Percentiles rank a stretch among this genome's conserved stretches.
Evolutionary conservation across 345 rosid species (phyloP).

Genomic region (Geranium brycei): DNA sequence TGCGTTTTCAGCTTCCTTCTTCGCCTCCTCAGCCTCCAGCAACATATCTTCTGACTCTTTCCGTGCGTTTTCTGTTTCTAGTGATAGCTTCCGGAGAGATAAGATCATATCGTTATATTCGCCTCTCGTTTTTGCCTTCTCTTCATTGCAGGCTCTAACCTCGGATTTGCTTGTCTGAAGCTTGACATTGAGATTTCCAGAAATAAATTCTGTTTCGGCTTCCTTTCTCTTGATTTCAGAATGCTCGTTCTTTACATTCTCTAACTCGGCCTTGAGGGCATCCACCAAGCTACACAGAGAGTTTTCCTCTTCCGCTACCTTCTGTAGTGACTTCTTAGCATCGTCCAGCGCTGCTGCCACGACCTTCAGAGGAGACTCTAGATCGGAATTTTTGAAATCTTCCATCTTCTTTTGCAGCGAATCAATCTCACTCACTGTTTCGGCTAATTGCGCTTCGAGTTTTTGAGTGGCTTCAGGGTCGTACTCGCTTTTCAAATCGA

Average conservation of each 20-base stretch:
- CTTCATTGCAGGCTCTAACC: conserved; percentile 52
- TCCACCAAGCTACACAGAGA: conserved; percentile 47
- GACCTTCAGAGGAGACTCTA: conserved; percentile 51
- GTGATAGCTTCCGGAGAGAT: conserved; percentile 55
- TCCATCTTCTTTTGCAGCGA: conserved; percentile 56
- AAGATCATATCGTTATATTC: conserved; percentile 71
- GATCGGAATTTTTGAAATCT: conserved; percentile 60
- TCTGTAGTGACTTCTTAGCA: conserved; percentile 69
- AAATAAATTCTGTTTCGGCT: conserved; percentile 65
- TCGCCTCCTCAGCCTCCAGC: conserved; percentile 50
- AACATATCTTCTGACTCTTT: conserved; percentile 69
- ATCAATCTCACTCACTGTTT: conserved; percentile 47
- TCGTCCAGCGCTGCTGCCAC: conserved; percentile 67
- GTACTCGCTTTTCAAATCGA: conserved; percentile 44
- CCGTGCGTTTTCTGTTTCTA: conserved; percentile 55
- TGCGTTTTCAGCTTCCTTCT: conserved; percentile 50
- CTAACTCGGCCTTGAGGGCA: conserved; percentile 57
- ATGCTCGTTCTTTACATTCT: conserved; percentile 63
- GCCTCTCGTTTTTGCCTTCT: conserved; percentile 54
- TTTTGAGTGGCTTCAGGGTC: conserved; percentile 52
- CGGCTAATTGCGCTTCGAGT: conserved; percentile 54
- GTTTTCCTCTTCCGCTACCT: conserved; percentile 65
- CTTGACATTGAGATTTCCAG: conserved; percentile 70
- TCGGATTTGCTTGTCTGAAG: conserved; percentile 64
- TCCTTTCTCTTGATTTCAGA: conserved; percentile 63